A percentile compares a stretch with the other conserved stretches of the same genome.
Conservation (phyloP, 2,329 filamentous ascomycete species). For the Zopfia rhizophila region DNA sequence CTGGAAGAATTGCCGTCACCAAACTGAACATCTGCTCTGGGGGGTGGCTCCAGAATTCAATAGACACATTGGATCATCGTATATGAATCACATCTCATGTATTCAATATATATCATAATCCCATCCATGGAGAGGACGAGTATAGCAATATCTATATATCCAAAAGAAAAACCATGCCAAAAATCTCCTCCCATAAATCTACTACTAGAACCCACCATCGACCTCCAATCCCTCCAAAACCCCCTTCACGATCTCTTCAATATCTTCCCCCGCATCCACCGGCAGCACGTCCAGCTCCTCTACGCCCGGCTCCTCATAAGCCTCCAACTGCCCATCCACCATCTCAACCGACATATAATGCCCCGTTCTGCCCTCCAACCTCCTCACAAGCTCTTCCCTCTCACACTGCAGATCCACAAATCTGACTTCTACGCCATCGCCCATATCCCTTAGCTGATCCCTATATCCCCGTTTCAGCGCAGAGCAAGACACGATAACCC, state of each 20-base stretch:
- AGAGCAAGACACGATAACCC: conserved; percentile 54
- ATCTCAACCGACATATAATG: conserved; percentile 54
- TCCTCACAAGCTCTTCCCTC: conserved; percentile 38
- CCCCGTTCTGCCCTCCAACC: conserved; percentile 36
- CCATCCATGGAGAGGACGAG: no score
- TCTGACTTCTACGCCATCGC: conserved; percentile 28
- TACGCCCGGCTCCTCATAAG: conserved; percentile 38
- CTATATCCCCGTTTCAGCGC: conserved; percentile 50
- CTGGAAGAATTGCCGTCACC: no score
- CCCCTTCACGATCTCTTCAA: conserved; percentile 20
- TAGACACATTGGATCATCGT: no score
- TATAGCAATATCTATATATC: no score
- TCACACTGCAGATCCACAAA: conserved; percentile 53
- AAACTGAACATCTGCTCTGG: no score
- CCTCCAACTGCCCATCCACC: conserved; percentile 48
- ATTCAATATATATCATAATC: no score
- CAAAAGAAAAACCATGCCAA: no score
- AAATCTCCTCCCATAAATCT: no score
- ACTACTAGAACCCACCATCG: no score
- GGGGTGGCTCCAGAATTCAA: no score
- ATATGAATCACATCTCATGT: no score
- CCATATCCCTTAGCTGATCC: conserved; percentile 39
- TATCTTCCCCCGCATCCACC: conserved; percentile 25
- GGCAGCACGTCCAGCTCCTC: conserved; percentile 52
- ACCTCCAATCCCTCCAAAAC: conserved; percentile 42